These are phyloP conservation scores for Davidsoniella eucalypti DNA, from an alignment of 2,329 filamentous ascomycete species.

Conservation along the genomic window DNA sequence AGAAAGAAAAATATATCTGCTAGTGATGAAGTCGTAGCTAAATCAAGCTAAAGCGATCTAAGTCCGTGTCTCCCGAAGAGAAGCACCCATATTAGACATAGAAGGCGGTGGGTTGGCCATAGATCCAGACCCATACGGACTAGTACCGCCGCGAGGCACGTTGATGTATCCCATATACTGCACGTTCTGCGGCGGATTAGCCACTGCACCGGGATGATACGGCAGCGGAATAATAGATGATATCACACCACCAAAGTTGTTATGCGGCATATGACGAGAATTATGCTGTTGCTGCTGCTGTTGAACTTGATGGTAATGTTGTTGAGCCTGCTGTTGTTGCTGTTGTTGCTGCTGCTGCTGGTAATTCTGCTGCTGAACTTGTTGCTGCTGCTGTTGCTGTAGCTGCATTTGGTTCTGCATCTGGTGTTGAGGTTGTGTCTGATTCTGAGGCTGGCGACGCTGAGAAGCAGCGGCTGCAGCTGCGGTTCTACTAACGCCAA, in stretches of 20 bases:
- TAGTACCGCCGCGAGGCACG: constrained; percentile 3
- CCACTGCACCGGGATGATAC: constrained; percentile 13
- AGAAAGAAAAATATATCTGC: no score
- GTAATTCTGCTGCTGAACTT: constrained; percentile 20
- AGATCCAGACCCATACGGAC: constrained; percentile 3
- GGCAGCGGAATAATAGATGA: constrained; percentile 16
- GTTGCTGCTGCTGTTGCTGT: constrained; percentile 26
- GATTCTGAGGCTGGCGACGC: constrained; percentile 28
- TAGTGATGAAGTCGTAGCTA: no score
- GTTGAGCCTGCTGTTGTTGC: constrained; percentile 3
- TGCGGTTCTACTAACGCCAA: constrained; percentile 37
- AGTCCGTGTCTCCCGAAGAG: no score
- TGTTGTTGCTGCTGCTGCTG: constrained; percentile 11
- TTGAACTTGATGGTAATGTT: background rate
- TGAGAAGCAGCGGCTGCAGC: constrained; percentile 24
- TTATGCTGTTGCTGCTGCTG: constrained; percentile 1
- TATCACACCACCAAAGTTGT: constrained; percentile 18
- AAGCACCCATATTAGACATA: no score
- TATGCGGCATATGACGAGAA: constrained; percentile 11
- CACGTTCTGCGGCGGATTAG: constrained; percentile 10
- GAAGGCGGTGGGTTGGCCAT: no score
- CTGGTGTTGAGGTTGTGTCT: constrained; percentile 17
- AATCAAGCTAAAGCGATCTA: no score
- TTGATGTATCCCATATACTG: constrained; percentile 8
- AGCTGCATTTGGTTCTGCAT: constrained; percentile 21